phyloP scores from a whole-genome alignment of 495 filamentous ascomycete genomes.

The Tuber microsphaerosporum region DNA sequence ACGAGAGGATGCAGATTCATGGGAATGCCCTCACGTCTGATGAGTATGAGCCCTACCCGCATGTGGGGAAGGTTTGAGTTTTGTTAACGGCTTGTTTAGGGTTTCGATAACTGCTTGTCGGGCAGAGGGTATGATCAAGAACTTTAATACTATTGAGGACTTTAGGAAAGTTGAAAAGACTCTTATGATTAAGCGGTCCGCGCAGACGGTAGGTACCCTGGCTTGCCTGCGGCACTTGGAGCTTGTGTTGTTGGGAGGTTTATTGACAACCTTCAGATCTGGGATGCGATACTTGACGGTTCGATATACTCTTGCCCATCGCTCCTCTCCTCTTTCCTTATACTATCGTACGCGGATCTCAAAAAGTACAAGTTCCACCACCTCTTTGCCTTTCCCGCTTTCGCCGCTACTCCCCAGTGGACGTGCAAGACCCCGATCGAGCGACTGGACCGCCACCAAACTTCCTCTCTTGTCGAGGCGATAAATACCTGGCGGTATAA shows the following conservation, averaged over 20 bases:
- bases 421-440: constrained; percentile 46
- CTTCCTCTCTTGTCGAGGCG: constrained; percentile 63
- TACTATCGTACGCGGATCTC: constrained; percentile 89
- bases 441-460: constrained; percentile 58
- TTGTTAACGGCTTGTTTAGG: constrained; percentile 45
- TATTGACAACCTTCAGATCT: constrained; percentile 56
- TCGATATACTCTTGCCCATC: constrained; percentile 92
- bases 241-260: constrained; percentile 7
- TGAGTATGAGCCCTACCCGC: constrained; percentile 54
- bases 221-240: background rate
- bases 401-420: constrained; percentile 84
- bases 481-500: constrained; percentile 80
- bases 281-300: constrained; percentile 93
- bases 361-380: constrained; percentile 94
- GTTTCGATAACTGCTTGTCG: constrained; percentile 64
- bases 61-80: constrained; percentile 13
- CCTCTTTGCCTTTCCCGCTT: constrained; percentile 88
- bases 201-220: constrained; percentile 59
- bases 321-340: constrained; percentile 73
- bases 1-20: constrained; percentile 78
- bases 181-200: constrained; percentile 63
- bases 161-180: constrained; percentile 70
- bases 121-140: constrained; percentile 89
- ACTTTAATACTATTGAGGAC: constrained; percentile 92
- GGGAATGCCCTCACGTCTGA: constrained; percentile 74